Evolutionary conservation across 306 rosid species (phyloP).

Genomic region (Vigna mungo): DNA sequence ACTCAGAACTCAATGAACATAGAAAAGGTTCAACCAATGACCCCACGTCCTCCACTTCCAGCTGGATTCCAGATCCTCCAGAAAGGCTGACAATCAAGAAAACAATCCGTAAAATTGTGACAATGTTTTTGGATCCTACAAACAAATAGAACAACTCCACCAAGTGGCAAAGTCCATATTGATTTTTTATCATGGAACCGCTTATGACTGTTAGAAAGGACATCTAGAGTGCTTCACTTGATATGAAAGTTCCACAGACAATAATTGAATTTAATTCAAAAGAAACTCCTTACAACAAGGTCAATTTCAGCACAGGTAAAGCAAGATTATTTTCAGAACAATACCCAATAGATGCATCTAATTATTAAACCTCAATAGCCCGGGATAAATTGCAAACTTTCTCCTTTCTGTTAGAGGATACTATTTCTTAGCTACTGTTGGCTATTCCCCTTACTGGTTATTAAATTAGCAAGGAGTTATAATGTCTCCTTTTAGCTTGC

Average conservation of each 20-base stretch:
- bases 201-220: slow-evolving; percentile 1
- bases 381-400: neutral
- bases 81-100: slow-evolving; percentile 78
- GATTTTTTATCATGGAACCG: slow-evolving; percentile 33
- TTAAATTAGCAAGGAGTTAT: neutral
- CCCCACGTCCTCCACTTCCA: slow-evolving; percentile 98
- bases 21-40: slow-evolving; percentile 71
- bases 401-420: neutral
- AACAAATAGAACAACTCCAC: slow-evolving; percentile 18
- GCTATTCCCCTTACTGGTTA: neutral
- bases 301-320: neutral
- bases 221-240: neutral
- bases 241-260: slow-evolving; percentile 15
- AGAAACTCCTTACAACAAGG: neutral
- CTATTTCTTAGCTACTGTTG: neutral
- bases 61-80: slow-evolving; percentile 99
- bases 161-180: slow-evolving; percentile 18
- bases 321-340: slow-evolving; percentile 8
- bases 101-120: slow-evolving; percentile 38
- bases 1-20: slow-evolving; percentile 14
- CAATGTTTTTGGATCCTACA: slow-evolving; percentile 12
- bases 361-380: slow-evolving; percentile 11
- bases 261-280: neutral
- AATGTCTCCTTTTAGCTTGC: neutral
- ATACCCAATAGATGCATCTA: neutral